phyloP scores from a whole-genome alignment of 2,329 filamentous ascomycete species.

The Pochonia chlamydosporia region DNA sequence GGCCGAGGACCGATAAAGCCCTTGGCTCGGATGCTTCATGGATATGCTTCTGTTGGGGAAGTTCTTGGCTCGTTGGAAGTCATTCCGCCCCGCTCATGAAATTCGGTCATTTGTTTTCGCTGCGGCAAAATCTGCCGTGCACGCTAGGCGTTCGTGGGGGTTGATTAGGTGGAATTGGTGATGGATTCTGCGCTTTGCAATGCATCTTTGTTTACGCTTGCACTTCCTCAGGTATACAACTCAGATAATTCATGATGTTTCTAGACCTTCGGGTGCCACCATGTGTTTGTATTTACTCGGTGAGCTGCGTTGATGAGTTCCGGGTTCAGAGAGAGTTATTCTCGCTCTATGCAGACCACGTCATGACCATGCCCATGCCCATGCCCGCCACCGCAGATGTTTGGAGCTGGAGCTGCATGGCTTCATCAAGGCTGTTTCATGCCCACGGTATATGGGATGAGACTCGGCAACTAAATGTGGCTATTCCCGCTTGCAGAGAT shows the following conservation, averaged over 20 bases:
- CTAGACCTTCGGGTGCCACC: neutral
- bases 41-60: too few species aligned
- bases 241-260: neutral
- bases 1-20: slow-evolving; percentile 74
- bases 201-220: neutral
- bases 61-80: neutral
- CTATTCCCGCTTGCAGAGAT: too few species aligned
- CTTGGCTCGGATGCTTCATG: too few species aligned
- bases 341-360: too few species aligned
- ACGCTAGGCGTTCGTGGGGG: slow-evolving; percentile 16
- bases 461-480: too few species aligned
- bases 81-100: neutral
- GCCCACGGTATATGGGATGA: too few species aligned
- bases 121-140: slow-evolving; percentile 1
- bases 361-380: too few species aligned
- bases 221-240: neutral
- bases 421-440: too few species aligned
- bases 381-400: too few species aligned
- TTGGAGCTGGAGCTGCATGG: too few species aligned
- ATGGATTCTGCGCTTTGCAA: slow-evolving; percentile 6
- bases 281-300: neutral
- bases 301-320: too few species aligned
- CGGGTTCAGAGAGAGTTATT: too few species aligned
- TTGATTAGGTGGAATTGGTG: slow-evolving; percentile 7
- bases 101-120: neutral